Base-by-base conservation (phyloP, 345 rosid species). In the Lumnitzera racemosa region DNA sequence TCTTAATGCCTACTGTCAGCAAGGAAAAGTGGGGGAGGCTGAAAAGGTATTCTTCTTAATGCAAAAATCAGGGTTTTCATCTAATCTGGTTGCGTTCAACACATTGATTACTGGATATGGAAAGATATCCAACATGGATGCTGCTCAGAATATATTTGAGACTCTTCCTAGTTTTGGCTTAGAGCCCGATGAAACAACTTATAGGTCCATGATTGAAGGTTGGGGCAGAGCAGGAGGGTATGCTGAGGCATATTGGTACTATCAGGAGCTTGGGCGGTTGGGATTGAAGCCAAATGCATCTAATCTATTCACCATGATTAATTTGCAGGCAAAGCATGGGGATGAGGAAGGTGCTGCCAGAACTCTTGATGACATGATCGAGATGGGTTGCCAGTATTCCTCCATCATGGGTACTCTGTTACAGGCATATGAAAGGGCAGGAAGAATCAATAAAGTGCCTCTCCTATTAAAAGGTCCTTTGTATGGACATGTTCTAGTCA, bases 191-290 rank as follows among this genome's bases (percentile, higher is more conserved):
- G 92, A 85, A 63, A 83, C 96, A 61, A 87, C 83, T 65, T 89
- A 80, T 68, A 84, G 95, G 59, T 85, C 96, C 56, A 89, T 91
- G 96, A 74, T 91, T 56, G 96, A 91, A 80, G 96, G 96, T n/a
- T 91, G 96, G 95, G 96, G 98, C 15, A 84, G 89, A 8, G 72
- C 77, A 43, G 81, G 76, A 50, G 75, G 72, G 70, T 85, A 80
- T 23, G 55, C 67, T 36, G 68, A 79, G 74, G 83, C 84, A 25
- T 69, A 72, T 53, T 61, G 67, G 84, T 79, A 80, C 66, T 87
- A 78, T 62, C 66, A 72, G 67, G 90, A 85, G 73, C 80, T 91
- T 64, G 83, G 69, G 72, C 70, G 69, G 67, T 66, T 76, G 65
- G 95, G 96, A 13, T 85, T 77, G 73, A 71, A 79, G 78, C 96